Percentiles rank a stretch among this genome's conserved stretches.
phyloP scores from a whole-genome alignment of 106 monocot species.

The Dioscorea dumetorum region DNA sequence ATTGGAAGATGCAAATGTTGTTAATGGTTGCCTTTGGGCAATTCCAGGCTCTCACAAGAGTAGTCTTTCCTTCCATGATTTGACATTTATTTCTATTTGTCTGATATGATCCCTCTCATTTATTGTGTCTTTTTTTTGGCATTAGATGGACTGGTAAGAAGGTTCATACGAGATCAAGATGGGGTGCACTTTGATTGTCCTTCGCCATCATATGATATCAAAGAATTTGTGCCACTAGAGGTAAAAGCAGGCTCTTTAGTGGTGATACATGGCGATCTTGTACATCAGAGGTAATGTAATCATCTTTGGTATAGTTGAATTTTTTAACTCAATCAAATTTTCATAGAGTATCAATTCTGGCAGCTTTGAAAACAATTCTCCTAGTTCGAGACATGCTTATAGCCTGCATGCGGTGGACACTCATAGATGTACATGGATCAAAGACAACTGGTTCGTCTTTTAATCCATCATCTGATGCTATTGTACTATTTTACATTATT shows the following conservation, averaged over 20 bases:
- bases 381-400: slow-evolving; percentile 77
- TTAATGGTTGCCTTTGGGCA: slow-evolving; percentile 95
- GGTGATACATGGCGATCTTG: slow-evolving; percentile 91
- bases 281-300: slow-evolving; percentile 75
- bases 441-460: slow-evolving; percentile 72
- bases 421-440: slow-evolving; percentile 58
- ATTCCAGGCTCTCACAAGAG: slow-evolving; percentile 89
- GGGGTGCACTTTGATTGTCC: slow-evolving; percentile 82
- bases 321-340: background rate
- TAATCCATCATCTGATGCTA: no score
- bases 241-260: slow-evolving; percentile 88
- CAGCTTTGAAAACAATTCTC: slow-evolving; percentile 82
- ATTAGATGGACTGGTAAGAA: slow-evolving; percentile 82
- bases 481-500: no score
- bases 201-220: slow-evolving; percentile 59
- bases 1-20: slow-evolving; percentile 76
- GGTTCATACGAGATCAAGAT: slow-evolving; percentile 82
- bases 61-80: slow-evolving; percentile 8
- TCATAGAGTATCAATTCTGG: background rate
- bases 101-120: no score
- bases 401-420: slow-evolving; percentile 92
- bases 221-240: slow-evolving; percentile 79
- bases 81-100: no score
- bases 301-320: background rate
- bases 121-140: slow-evolving; percentile 1